Conservation (phyloP, 306 rosid species). For the Malus domestica region DNA sequence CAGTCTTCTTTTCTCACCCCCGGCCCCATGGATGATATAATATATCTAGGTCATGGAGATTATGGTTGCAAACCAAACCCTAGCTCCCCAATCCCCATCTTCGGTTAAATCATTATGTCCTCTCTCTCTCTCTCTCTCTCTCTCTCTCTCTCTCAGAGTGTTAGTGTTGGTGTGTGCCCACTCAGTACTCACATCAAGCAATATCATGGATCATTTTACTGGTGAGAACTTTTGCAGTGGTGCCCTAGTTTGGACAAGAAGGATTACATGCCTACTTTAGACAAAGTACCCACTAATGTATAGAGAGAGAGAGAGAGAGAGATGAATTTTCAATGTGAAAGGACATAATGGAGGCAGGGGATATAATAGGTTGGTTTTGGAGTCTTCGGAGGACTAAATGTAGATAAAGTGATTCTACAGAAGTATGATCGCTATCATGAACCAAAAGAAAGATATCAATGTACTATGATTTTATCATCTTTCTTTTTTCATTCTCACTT, state of each 20-base stretch:
- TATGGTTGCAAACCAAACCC: conserved; percentile 55
- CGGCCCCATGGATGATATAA: conserved; percentile 24
- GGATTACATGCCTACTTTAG: conserved; percentile 40
- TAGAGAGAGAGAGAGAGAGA: neutral
- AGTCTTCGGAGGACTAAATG: neutral
- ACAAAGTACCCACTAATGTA: conserved; percentile 39
- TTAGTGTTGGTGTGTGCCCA: conserved; percentile 33
- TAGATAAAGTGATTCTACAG: conserved; percentile 16
- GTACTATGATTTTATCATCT: conserved; percentile 28
- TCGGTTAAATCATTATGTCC: conserved; percentile 40
- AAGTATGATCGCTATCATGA: conserved; percentile 21
- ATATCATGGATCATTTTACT: conserved; percentile 20
- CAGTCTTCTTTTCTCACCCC: conserved; percentile 28
- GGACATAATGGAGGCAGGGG: conserved; percentile 4
- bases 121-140: conserved; percentile 7
- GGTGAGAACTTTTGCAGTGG: conserved; percentile 28
- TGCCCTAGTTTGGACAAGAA: conserved; percentile 41
- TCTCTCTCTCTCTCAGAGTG: neutral
- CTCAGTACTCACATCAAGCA: conserved; percentile 20
- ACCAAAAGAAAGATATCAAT: conserved; percentile 24
- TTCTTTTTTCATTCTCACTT: neutral
- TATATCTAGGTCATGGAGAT: conserved; percentile 31
- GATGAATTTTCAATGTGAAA: conserved; percentile 19
- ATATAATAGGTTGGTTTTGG: conserved; percentile 16
- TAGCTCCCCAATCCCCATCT: conserved; percentile 36